Base-by-base conservation (phyloP, 2,329 filamentous ascomycete species). In the Pseudovirgaria hyperparasitica region DNA sequence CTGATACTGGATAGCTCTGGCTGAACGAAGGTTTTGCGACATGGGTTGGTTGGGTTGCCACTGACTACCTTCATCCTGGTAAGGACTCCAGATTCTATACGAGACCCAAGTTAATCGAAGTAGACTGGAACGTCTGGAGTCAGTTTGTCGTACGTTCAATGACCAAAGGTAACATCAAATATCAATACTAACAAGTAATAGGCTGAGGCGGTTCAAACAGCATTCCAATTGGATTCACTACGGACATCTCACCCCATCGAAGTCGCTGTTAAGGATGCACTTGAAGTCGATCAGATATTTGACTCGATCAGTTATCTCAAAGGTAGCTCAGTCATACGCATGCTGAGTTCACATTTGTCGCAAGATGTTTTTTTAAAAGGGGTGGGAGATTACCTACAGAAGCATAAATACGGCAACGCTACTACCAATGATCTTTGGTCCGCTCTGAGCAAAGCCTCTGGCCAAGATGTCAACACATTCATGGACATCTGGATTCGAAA, bases 261-360 rank as follows among this genome's bases (percentile, higher is more conserved):
- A 54, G 90, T 98, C 5, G 82, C 85, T 1, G 90, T 98, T 16
- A 76, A 76, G 42, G 86, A 94, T 51, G 90, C 86, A 16, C 70
- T 96, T 8, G 90, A 96, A 42, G 84, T 96, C 38, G 92, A 96
- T 54, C 90, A 98, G 55, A 92, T 96, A 39, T 98, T 98, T 48
- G 90, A 98, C 52, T 72, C 78, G 51, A 96, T 98, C 57, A 92
- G 82, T 57, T 98, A 96, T 51, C 67, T 92, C 36, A 96, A 98
- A 62, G 90, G 90, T 19, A 92, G 84, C 60, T 93, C 87, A 2
- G 82, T 90, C 33, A 90, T 98, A 47, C 80, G 90, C 47, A 98
- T 98, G 90, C 60, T 98, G 43, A 87, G 84, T 41, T 77, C 79
- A 43, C 82, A 96, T 53, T 72, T 98, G 11, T 85, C 85, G 9